phyloP scores from a whole-genome alignment of 805 yeast genomes.

The Yamadazyma endophytica region DNA sequence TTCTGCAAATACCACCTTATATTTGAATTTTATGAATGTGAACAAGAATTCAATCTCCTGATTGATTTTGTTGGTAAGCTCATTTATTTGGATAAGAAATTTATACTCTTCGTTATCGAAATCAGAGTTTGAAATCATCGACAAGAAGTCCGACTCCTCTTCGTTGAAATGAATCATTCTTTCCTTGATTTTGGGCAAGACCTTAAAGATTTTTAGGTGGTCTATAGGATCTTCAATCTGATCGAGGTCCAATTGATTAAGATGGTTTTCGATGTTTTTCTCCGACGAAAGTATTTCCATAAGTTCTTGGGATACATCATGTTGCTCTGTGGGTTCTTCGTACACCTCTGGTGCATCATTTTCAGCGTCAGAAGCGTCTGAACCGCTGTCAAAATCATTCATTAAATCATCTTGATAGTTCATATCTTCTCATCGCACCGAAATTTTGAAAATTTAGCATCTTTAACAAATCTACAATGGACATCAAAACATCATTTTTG shows the following conservation, averaged over 20 bases:
- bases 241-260: constrained; percentile 14
- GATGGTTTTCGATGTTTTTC: constrained; percentile 5
- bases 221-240: constrained; percentile 15
- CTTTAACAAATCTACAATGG: constrained; percentile 3
- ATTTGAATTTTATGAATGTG: constrained; percentile 47
- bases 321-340: constrained; percentile 4
- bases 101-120: constrained; percentile 36
- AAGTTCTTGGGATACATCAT: not conserved
- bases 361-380: constrained; percentile 9
- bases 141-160: constrained; percentile 25
- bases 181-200: constrained; percentile 20
- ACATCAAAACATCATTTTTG: constrained; percentile 30
- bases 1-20: constrained; percentile 66
- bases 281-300: not conserved
- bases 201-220: constrained; percentile 18
- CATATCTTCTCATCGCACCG: constrained; percentile 5
- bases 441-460: constrained; percentile 2
- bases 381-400: constrained; percentile 38
- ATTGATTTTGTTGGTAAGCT: constrained; percentile 48
- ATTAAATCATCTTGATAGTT: constrained; percentile 41
- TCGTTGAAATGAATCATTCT: constrained; percentile 18
- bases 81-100: constrained; percentile 54
- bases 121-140: constrained; percentile 24
- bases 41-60: constrained; percentile 51
- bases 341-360: constrained; percentile 7